phyloP scores from a whole-genome alignment of 257 asterid species.

The Parsonsia alboflavescens region DNA sequence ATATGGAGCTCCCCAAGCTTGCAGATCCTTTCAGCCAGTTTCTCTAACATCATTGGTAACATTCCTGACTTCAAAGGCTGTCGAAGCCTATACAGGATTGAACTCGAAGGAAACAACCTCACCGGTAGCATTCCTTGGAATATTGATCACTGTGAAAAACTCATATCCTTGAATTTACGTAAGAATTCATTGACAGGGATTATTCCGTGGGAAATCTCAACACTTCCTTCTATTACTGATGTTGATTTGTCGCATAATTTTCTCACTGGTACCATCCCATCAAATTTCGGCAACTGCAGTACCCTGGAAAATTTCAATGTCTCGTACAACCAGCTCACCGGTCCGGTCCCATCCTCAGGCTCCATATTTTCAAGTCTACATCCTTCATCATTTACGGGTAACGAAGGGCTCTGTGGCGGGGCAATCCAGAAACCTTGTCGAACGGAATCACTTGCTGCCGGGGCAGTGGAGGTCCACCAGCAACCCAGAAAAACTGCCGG shows the following conservation, averaged over 20 bases:
- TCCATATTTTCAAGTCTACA: conserved; percentile 55
- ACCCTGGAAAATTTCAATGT: conserved; percentile 81
- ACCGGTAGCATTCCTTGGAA: conserved; percentile 82
- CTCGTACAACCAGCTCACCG: conserved; percentile 79
- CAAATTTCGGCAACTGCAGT: conserved; percentile 62
- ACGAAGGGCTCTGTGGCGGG: conserved; percentile 76
- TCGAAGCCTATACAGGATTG: conserved; percentile 49
- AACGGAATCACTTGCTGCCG: conserved; percentile 20
- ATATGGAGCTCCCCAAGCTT: conserved; percentile 70
- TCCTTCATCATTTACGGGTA: conserved; percentile 69
- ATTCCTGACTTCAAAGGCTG: conserved; percentile 82
- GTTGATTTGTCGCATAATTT: conserved; percentile 70
- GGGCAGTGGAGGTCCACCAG: conserved; percentile 29
- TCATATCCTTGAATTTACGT: conserved; percentile 49
- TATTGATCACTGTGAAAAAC: conserved; percentile 72
- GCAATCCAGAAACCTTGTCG: conserved; percentile 51
- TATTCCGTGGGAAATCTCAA: conserved; percentile 92
- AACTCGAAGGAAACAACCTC: conserved; percentile 63
- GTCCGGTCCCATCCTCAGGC: conserved; percentile 75
- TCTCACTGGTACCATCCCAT: conserved; percentile 73
- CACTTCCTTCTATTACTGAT: conserved; percentile 62
- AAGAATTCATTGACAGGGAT: conserved; percentile 64
- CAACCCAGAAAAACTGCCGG: conserved; percentile 62
- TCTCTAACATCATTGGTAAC: conserved; percentile 37
- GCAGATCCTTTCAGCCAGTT: conserved; percentile 57